These are phyloP conservation scores for Coniochaeta ligniaria DNA, from an alignment of 2,329 filamentous ascomycete species.

Conservation along the genomic window DNA sequence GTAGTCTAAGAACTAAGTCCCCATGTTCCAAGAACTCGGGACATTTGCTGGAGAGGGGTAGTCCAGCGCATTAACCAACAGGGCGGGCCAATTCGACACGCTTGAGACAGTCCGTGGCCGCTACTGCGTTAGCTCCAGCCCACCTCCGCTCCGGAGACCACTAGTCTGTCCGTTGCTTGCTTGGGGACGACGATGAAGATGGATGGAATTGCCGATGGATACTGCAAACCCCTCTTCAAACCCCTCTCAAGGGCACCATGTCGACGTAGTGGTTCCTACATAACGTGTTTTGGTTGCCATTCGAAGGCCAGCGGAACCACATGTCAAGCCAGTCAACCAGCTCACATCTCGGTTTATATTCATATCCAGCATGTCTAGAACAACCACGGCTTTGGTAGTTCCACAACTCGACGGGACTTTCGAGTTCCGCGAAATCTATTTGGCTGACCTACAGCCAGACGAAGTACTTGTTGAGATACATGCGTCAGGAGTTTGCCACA, in stretches of 20 bases:
- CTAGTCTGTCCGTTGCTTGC: not conserved
- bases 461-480: constrained; percentile 24
- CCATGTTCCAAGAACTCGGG: too few species aligned
- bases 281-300: not conserved
- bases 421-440: constrained; percentile 10
- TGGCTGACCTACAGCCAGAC: constrained; percentile 13
- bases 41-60: too few species aligned
- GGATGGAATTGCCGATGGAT: not conserved
- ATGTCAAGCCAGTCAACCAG: not conserved
- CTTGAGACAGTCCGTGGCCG: too few species aligned
- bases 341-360: not conserved
- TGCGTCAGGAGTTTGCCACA: constrained; percentile 25
- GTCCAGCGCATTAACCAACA: too few species aligned
- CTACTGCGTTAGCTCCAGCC: not conserved
- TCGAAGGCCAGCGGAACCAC: not conserved
- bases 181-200: too few species aligned
- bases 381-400: constrained; percentile 14
- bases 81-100: too few species aligned
- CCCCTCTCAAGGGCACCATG: too few species aligned
- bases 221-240: too few species aligned
- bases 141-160: not conserved
- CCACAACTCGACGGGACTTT: constrained; percentile 14
- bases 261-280: not conserved
- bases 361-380: constrained; percentile 9
- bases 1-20: too few species aligned